Percentiles rank a stretch among this genome's conserved stretches.
phyloP scores from a whole-genome alignment of 768 basidiomycete genomes.

The Paxillus ammoniavirescens region DNA sequence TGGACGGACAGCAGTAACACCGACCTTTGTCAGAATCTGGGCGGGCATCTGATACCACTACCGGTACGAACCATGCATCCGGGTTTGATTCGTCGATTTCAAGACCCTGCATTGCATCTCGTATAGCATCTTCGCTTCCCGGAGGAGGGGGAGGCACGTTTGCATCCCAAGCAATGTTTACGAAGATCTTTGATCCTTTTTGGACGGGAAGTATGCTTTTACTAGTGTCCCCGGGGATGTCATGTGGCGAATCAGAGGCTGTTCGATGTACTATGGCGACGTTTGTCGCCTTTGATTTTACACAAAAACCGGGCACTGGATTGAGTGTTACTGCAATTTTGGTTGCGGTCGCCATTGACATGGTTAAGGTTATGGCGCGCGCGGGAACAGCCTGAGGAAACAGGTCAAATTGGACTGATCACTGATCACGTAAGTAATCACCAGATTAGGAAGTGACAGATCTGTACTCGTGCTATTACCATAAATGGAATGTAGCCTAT shows the following conservation, averaged over 20 bases:
- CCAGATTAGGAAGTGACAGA: constrained; percentile 10
- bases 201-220: constrained; percentile 39
- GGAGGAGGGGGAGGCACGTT: constrained; percentile 68
- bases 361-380: constrained; percentile 3
- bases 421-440: no score
- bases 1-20: constrained; percentile 13
- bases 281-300: constrained; percentile 55
- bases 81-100: constrained; percentile 38
- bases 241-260: constrained; percentile 5
- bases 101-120: constrained; percentile 54
- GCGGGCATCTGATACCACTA: constrained; percentile 64
- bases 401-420: no score
- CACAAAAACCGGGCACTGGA: constrained; percentile 68
- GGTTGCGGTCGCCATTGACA: constrained; percentile 17
- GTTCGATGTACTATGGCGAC: constrained; percentile 30
- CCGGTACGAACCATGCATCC: constrained; percentile 63
- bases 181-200: constrained; percentile 61
- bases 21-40: constrained; percentile 70
- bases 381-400: constrained; percentile 1
- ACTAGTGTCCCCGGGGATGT: background rate
- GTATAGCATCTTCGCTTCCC: constrained; percentile 56
- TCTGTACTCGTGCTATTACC: background rate
- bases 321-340: constrained; percentile 38
- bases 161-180: constrained; percentile 71
- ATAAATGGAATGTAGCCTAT: background rate